Evolutionary conservation across 108 stramenopile genomes (phyloP).

Genomic region (Pseudonitzschia pungens): DNA sequence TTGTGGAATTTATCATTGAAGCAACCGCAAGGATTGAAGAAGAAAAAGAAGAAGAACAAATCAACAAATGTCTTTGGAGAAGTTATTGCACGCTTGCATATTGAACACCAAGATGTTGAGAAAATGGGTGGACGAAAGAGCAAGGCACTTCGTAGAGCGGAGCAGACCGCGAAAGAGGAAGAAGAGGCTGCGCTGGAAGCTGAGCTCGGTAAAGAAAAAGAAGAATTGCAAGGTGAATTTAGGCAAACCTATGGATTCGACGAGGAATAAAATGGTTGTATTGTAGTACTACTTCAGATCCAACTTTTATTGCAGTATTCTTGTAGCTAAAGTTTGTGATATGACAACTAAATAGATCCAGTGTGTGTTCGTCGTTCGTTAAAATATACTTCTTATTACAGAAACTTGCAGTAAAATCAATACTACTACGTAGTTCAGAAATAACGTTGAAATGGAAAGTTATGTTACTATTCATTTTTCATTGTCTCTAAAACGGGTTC

Average conservation of each 20-base stretch:
- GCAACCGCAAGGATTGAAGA: conserved; percentile 61
- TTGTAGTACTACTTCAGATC: too few relatives aligned
- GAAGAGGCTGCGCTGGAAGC: conserved; percentile 73
- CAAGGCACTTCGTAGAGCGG: conserved; percentile 86
- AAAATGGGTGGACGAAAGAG: conserved; percentile 77
- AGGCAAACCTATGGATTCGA: conserved; percentile 76
- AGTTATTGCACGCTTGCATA: conserved; percentile 93
- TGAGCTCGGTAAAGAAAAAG: conserved; percentile 70
- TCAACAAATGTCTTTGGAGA: conserved; percentile 95
- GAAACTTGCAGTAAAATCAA: too few relatives aligned
- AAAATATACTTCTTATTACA: too few relatives aligned
- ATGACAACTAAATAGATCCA: too few relatives aligned
- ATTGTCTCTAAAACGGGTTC: too few relatives aligned
- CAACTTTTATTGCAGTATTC: too few relatives aligned
- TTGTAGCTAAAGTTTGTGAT: too few relatives aligned
- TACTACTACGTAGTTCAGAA: too few relatives aligned
- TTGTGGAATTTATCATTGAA: conserved; percentile 91
- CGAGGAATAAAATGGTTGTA: conserved; percentile 21
- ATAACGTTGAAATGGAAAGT: too few relatives aligned
- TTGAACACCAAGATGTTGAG: conserved; percentile 94
- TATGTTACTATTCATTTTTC: too few relatives aligned
- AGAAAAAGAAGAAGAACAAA: conserved; percentile 91
- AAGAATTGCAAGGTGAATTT: conserved; percentile 68
- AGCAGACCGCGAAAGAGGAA: conserved; percentile 66
- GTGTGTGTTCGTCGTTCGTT: too few relatives aligned